Evolutionary conservation across 345 rosid genomes (phyloP).

Genomic region (Citrus hindsii): DNA sequence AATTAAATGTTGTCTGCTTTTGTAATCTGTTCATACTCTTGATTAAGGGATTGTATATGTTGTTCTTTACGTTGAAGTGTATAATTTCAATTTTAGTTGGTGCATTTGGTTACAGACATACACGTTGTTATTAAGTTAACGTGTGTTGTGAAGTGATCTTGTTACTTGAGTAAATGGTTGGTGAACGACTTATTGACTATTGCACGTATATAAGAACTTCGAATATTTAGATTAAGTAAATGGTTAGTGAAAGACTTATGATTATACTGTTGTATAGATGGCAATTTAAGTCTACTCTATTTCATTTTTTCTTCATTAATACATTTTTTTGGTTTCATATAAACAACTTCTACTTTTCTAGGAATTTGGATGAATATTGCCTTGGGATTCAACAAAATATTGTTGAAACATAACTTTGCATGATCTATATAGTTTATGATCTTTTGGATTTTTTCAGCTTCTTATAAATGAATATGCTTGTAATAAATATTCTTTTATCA

Average conservation of each 20-base stretch:
- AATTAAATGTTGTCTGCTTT: too few species aligned
- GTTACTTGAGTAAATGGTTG: not conserved
- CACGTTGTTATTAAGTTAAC: not conserved
- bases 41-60: too few species aligned
- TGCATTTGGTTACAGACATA: not conserved
- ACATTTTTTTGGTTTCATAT: not conserved
- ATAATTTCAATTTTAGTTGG: too few species aligned
- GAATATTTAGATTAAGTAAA: too few species aligned
- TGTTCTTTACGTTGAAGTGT: too few species aligned
- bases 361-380: not conserved
- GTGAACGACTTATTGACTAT: not conserved
- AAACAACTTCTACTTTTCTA: not conserved
- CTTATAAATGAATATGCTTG: not conserved
- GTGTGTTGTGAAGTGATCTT: not conserved
- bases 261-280: not conserved
- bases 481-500: not conserved
- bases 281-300: too few species aligned
- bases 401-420: not conserved
- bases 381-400: not conserved
- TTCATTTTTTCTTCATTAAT: too few species aligned
- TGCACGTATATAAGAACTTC: too few species aligned
- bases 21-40: too few species aligned
- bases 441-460: not conserved
- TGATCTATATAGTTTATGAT: not conserved
- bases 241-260: not conserved